Percentiles rank a stretch among this genome's conserved stretches.
Evolutionary conservation across 1,284 basidiomycete species (phyloP).

Genomic region (Ustilago crameri): DNA sequence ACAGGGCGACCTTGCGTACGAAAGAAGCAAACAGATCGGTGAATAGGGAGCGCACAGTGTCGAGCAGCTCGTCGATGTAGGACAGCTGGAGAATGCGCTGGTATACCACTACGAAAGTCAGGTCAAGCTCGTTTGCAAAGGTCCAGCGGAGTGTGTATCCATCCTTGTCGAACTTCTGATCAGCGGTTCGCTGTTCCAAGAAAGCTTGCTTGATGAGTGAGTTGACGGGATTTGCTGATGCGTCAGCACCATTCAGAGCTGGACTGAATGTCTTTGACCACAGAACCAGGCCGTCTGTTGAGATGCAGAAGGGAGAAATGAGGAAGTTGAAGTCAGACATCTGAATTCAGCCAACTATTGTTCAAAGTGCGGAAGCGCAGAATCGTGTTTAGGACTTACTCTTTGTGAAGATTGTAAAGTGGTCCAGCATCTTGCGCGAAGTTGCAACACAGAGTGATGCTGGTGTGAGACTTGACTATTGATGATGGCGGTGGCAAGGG

Average conservation of each 20-base stretch:
- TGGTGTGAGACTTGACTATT: no score
- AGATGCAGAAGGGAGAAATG: background rate
- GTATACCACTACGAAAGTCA: slow-evolving; percentile 75
- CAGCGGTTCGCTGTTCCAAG: slow-evolving; percentile 61
- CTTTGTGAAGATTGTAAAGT: slow-evolving; percentile 60
- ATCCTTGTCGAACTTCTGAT: slow-evolving; percentile 59
- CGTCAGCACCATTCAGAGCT: slow-evolving; percentile 22
- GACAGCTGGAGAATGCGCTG: slow-evolving; percentile 94
- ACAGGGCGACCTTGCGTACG: slow-evolving; percentile 72
- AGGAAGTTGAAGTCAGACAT: background rate
- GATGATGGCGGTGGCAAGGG: slow-evolving; percentile 3
- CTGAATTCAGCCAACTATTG: background rate
- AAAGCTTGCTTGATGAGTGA: slow-evolving; percentile 62
- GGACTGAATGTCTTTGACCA: slow-evolving; percentile 64
- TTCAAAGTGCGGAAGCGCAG: background rate
- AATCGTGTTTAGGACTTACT: slow-evolving; percentile 20
- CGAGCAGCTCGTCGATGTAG: slow-evolving; percentile 85
- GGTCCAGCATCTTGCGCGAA: slow-evolving; percentile 50
- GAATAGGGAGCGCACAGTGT: slow-evolving; percentile 54
- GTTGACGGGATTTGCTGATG: slow-evolving; percentile 53
- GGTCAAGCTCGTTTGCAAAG: slow-evolving; percentile 63
- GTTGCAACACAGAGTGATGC: no score
- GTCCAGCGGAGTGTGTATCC: slow-evolving; percentile 63
- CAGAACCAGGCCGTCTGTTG: slow-evolving; percentile 59
- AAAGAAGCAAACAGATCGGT: slow-evolving; percentile 56